Base-by-base conservation (phyloP, 2,329 filamentous ascomycete species). In the Clonostachys rhizophaga region DNA sequence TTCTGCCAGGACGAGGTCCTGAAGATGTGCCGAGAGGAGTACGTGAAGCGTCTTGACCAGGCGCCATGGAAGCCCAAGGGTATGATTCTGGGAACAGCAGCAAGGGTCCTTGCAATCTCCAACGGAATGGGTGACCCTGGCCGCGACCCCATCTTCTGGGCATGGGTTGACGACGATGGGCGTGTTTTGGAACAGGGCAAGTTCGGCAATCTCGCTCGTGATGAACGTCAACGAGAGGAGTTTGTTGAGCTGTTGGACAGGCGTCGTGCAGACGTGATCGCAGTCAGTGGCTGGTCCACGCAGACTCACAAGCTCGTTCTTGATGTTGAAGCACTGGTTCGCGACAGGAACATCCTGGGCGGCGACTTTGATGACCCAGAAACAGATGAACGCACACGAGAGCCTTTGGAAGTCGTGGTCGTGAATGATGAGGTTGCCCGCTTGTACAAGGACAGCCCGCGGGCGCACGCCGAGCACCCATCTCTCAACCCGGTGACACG, bases 351-450 rank as follows among this genome's bases (percentile, higher is more conserved):
- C 44, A 75, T 99, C 10, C 84, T 84, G 55, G 87, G 89, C 5
- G 82, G 88, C 13, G 82, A 89, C n/a, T 96, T 88, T 58, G 84
- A 91, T 45, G 89, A 96, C 53, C 71, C 75, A 2, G 87, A 92
- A n/a, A 82, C 81, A 30, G 83, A 83, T 47, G 85, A 91, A 51
- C 86, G 87, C 52, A 79, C 84, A 48, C 87, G 77, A 49, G 91
- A 96, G 59, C 81, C 83, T 11, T 75, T 99, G 33, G 92, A 97
- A 49, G 87, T 97, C 10, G 76, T 97, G 33, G 83, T 96, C 47
- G 88, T 96, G 52, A 96, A 97, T 57, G 94, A 99, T 58, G 94
- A 99, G 68, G 91, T 96, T 44, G 94, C 94, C n/a, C 84, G 94
- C 41, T 79, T 97, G 5, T 99, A 96, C 71, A 91, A 96, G 67